These are phyloP conservation scores for Glycine latifolia DNA, from an alignment of 306 rosid species.

Conservation along the genomic window DNA sequence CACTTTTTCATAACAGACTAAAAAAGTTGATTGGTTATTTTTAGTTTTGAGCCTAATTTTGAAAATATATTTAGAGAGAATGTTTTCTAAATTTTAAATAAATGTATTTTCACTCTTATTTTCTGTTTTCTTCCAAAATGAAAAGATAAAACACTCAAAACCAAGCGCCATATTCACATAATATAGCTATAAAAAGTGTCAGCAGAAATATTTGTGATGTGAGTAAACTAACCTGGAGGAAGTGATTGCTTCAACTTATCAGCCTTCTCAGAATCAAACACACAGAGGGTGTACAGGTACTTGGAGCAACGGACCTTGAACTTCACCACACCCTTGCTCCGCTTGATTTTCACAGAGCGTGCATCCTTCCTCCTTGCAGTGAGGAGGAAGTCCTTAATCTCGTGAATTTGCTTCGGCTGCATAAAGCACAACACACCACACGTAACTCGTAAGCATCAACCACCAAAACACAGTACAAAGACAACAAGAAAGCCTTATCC, in stretches of 20 bases:
- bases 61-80: too few species aligned
- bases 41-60: too few species aligned
- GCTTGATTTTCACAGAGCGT: conserved; percentile 81
- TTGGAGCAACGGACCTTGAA: conserved; percentile 96
- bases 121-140: too few species aligned
- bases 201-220: conserved; percentile 1
- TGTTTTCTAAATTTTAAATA: too few species aligned
- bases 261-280: conserved; percentile 83
- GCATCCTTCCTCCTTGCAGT: conserved; percentile 95
- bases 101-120: too few species aligned
- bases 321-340: conserved; percentile 83
- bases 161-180: too few species aligned
- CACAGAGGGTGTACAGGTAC: conserved; percentile 89
- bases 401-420: conserved; percentile 93
- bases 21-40: too few species aligned
- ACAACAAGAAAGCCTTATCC: not conserved
- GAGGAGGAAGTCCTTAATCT: conserved; percentile 91
- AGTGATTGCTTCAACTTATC: conserved; percentile 96
- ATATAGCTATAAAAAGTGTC: not conserved
- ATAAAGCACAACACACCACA: not conserved
- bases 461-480: not conserved
- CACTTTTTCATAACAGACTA: too few species aligned
- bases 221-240: conserved; percentile 80
- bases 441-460: not conserved
- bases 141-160: too few species aligned